Percentiles rank a stretch among this genome's conserved stretches.
phyloP scores from a whole-genome alignment of 495 filamentous ascomycete genomes.

The Aspergillus taichungensis region DNA sequence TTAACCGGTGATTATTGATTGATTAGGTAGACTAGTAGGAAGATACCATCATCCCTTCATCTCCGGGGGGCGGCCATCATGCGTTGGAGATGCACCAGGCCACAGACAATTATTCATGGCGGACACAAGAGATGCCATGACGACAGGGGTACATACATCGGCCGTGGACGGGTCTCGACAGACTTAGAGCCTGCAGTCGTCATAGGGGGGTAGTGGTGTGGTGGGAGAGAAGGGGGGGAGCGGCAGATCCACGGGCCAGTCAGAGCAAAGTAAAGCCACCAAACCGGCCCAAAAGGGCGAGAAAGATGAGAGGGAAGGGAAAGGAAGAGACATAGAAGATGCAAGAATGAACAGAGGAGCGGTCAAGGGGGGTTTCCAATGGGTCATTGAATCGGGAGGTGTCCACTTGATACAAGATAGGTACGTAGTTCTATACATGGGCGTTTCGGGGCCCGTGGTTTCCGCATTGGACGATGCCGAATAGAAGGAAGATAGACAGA shows the following conservation, averaged over 20 bases:
- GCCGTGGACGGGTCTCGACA: conserved; percentile 13
- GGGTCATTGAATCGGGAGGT: no score
- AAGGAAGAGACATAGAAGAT: conserved; percentile 1
- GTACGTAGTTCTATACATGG: no score
- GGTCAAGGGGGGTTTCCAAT: no score
- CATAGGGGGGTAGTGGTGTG: conserved; percentile 1
- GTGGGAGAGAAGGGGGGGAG: conserved; percentile 9
- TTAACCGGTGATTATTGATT: conserved; percentile 1
- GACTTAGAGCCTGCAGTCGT: conserved; percentile 7
- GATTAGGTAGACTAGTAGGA: conserved; percentile 7
- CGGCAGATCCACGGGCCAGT: conserved; percentile 14
- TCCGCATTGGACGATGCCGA: background rate
- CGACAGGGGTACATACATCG: conserved; percentile 16
- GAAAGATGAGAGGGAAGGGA: background rate
- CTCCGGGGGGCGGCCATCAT: conserved; percentile 11
- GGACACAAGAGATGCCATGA: conserved; percentile 14
- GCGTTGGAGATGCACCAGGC: conserved; percentile 11
- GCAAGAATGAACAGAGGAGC: background rate
- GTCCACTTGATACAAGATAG: no score
- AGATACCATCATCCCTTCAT: conserved; percentile 16
- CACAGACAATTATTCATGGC: conserved; percentile 6
- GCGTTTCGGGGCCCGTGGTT: no score
- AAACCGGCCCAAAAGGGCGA: conserved; percentile 3
- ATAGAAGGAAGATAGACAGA: conserved; percentile 2
- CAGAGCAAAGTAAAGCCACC: conserved; percentile 5